Base-by-base conservation (phyloP, 1,139 yeast genomes). In the Diutina catenulata region DNA sequence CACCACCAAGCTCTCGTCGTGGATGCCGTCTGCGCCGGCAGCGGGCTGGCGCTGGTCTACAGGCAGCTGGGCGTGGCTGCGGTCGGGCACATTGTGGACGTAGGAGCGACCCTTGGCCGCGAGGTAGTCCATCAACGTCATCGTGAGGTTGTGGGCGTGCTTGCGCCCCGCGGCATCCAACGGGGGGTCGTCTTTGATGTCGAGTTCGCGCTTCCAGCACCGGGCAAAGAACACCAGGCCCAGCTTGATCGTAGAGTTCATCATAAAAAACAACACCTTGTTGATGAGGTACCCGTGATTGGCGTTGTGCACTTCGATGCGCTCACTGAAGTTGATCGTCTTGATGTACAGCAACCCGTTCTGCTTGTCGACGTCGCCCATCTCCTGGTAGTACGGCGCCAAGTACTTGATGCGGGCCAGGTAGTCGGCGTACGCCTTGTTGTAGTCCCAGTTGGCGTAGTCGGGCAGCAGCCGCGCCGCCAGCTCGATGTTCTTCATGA, bases 401-500 rank as follows among this genome's bases (percentile, higher is more conserved):
- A 76, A 65, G 28, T 64, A 55, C 37, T 62, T 58, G 41, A 76
- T 70, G 48, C 80, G 64, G 38, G 66, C 67, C 47, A 70, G 59
- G 48, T 74, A 77, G 48, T 81, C 86, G 31, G 60, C 62, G 45
- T 74, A 68, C 1, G 91, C 91, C 41, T 64, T 64, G 16, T 69
- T 64, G 42, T 71, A 71, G 42, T 74, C 76, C 86, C 94, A 80
- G 39, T 77, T 77, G 32, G 59, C 61, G 56, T 91, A 91, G 55
- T 91, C 97, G 3, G 95, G 95, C 1, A 95, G 84, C 28, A 82
- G 75, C 20, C 78, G 72, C 3, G 95, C 96, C 41, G 91, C 93
- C 40, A 78, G 76, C 42, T 60, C 67, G 48, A 91, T 84, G 55
- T 88, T 91, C 41, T 79, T 74, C 44, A 74, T 69, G 40, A 91